Evolutionary conservation across 305 asterid genomes (phyloP).

Genomic region (Fraxinus nigra): DNA sequence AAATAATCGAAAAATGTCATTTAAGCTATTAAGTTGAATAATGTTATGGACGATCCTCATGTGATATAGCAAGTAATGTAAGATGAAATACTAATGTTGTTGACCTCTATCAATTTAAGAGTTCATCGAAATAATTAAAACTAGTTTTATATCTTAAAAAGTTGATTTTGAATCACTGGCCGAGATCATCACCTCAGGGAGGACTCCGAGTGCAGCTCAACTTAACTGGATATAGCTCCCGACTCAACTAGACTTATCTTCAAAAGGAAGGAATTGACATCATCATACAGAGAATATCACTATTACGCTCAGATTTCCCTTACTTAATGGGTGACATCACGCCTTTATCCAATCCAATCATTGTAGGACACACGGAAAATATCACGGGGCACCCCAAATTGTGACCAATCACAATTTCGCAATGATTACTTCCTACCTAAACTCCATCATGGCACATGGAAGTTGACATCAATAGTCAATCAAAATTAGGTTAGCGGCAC

Average conservation of each 20-base stretch:
- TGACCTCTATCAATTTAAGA: not conserved
- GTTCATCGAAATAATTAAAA: not conserved
- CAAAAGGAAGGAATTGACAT: not conserved
- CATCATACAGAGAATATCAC: not conserved
- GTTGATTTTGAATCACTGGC: not conserved
- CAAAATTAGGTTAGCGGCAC: not conserved
- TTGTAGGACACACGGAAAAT: not conserved
- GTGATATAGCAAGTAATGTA: not conserved
- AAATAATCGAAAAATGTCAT: not conserved
- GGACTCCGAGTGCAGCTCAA: not conserved
- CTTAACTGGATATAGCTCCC: not conserved
- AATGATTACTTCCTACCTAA: not conserved
- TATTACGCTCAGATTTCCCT: not conserved
- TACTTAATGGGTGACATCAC: not conserved
- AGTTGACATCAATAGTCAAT: not conserved
- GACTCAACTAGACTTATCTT: not conserved
- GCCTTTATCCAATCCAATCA: not conserved
- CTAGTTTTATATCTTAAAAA: not conserved
- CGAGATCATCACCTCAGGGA: not conserved
- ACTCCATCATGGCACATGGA: not conserved
- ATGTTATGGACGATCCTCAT: not conserved
- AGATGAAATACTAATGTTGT: not conserved
- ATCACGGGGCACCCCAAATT: no score
- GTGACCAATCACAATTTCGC: not conserved
- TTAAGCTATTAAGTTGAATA: no score